phyloP scores from a whole-genome alignment of 768 basidiomycete species.

The Mycena amicta region DNA sequence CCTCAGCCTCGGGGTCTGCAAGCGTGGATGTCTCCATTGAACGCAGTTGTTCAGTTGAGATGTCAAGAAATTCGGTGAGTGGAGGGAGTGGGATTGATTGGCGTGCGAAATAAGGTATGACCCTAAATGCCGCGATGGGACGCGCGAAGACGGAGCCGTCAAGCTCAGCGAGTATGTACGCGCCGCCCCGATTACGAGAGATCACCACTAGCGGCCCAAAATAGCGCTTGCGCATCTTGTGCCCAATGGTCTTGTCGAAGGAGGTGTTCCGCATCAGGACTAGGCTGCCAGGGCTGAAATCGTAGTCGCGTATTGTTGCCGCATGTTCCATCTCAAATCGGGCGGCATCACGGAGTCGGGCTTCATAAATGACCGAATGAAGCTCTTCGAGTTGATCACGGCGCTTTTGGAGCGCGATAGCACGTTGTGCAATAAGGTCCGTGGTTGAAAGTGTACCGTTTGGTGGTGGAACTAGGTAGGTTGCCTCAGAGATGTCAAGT shows the following conservation, averaged over 20 bases:
- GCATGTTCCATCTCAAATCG: constrained; percentile 21
- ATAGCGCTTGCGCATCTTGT: neutral
- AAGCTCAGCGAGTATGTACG: too few relatives aligned
- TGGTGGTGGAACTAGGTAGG: neutral
- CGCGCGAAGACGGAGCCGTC: constrained; percentile 5
- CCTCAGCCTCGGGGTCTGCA: neutral
- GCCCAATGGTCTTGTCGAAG: neutral
- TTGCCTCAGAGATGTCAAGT: neutral
- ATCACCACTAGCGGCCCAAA: neutral
- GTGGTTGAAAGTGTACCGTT: neutral
- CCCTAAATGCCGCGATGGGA: constrained; percentile 7
- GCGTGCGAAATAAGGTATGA: neutral
- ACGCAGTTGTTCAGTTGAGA: neutral
- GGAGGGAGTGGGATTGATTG: neutral
- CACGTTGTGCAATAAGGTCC: neutral
- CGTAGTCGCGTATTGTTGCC: constrained; percentile 24
- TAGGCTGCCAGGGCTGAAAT: constrained; percentile 29
- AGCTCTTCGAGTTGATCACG: neutral
- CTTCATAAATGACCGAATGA: neutral
- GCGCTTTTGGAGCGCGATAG: neutral
- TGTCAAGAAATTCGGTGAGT: neutral
- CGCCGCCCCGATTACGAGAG: constrained; percentile 2
- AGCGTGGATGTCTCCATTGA: neutral
- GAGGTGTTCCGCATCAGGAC: constrained; percentile 32
- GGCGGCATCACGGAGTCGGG: neutral